Evolutionary conservation across 306 rosid genomes (phyloP).

Genomic region (Quillaja saponaria): DNA sequence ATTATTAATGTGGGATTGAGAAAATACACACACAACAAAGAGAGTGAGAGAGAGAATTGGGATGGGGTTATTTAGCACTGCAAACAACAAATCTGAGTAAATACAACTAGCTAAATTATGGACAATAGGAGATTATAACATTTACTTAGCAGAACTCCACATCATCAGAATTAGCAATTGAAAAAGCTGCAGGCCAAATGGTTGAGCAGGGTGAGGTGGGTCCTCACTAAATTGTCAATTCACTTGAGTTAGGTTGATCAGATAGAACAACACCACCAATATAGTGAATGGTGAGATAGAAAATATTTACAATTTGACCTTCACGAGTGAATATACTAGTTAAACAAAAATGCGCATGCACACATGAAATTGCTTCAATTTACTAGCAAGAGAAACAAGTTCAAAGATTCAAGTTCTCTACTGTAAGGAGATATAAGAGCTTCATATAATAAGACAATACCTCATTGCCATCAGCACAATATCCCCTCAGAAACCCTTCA

Average conservation of each 20-base stretch:
- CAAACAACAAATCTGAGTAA: neutral
- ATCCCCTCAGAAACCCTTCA: constrained; percentile 92
- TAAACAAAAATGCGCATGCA: constrained; percentile 7
- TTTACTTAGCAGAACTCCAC: neutral
- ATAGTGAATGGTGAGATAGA: no score
- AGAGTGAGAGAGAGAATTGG: neutral
- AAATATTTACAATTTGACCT: no score
- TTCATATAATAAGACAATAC: constrained; percentile 41
- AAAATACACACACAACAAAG: neutral
- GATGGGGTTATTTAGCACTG: constrained; percentile 9
- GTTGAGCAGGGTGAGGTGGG: no score
- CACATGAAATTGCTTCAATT: constrained; percentile 1
- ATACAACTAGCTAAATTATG: constrained; percentile 8
- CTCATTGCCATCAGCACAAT: constrained; percentile 91
- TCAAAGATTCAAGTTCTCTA: constrained; percentile 15
- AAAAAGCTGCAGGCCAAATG: constrained; percentile 6
- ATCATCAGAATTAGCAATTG: constrained; percentile 10
- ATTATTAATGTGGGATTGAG: constrained; percentile 34
- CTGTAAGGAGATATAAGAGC: neutral
- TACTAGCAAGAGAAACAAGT: constrained; percentile 3
- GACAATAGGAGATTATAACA: constrained; percentile 1
- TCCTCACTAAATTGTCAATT: no score
- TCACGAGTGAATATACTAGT: neutral
- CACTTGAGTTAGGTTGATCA: no score
- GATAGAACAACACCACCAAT: no score